A percentile compares a stretch with the other conserved stretches of the same genome.
Conservation (phyloP, 108 stramenopile species). For the Mediolabrus comicus region DNA sequence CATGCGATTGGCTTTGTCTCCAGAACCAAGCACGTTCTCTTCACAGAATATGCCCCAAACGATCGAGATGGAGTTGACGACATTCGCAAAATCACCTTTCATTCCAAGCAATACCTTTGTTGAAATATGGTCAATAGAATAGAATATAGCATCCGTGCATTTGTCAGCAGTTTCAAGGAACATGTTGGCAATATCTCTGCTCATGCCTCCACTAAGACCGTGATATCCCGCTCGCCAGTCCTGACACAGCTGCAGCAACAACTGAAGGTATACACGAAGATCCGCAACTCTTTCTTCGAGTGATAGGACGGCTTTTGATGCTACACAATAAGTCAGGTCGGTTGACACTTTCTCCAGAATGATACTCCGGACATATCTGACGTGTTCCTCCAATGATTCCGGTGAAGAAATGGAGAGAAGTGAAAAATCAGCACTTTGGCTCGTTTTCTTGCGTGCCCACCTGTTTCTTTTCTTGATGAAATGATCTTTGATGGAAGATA, state of each 20-base stretch:
- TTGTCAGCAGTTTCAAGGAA: constrained; percentile 28
- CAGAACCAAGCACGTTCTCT: neutral
- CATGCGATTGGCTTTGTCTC: constrained; percentile 7
- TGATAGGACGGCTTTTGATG: constrained; percentile 3
- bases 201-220: constrained; percentile 35
- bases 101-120: neutral
- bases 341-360: constrained; percentile 12
- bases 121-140: constrained; percentile 12
- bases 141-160: constrained; percentile 15
- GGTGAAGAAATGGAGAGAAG: constrained; percentile 21
- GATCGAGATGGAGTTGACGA: constrained; percentile 4
- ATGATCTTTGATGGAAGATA: constrained; percentile 8
- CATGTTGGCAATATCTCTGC: constrained; percentile 1
- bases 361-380: constrained; percentile 4
- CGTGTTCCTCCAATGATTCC: constrained; percentile 17
- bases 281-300: constrained; percentile 2
- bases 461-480: constrained; percentile 1
- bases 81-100: constrained; percentile 1
- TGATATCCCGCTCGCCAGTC: constrained; percentile 25
- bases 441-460: constrained; percentile 6
- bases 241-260: constrained; percentile 20
- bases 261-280: constrained; percentile 9
- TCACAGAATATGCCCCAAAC: constrained; percentile 35
- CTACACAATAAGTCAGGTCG: neutral
- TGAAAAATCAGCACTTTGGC: neutral